Base-by-base conservation (phyloP, 768 basidiomycete species). In the Lactarius deliciosus region DNA sequence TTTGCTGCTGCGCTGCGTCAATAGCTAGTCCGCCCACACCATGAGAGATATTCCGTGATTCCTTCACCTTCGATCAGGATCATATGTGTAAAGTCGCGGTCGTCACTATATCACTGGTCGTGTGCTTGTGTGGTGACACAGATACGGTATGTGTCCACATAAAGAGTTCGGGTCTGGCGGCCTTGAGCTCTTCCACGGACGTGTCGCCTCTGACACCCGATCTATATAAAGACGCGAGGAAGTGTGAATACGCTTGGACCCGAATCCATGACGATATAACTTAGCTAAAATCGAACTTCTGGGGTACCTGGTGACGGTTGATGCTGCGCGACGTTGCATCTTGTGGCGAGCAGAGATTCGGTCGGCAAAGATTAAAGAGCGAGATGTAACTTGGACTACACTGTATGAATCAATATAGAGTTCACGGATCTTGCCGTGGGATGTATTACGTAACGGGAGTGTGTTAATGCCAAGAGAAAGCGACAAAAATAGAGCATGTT, bases 51-150 rank as follows among this genome's bases (percentile, higher is more conserved):
- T 81, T 82, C 81, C 0, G 80, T 81, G 69, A 82, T 81, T 15
- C 80, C 79, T 64, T 80, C 81, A 63, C 78, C 79, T 69, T 82
- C 80, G 57, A 81, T 82, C 80, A 80, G 79, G 55, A 81, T 77
- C 74, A 80, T 79, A 73, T 81, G 69, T 11, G 16, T 5, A 22
- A 47, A 59, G 7, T 15, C n/a, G 40, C 53, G 58, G 64, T 28
- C 30, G 8, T 40, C 40, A n/a, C 30, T n/a, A 38, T 16, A 13
- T 61, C n/a, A 28, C 18, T 20, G 22, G 30, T 41, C 6, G 25
- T 50, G 34, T 22, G 22, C 11, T 22, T 54, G 34, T 20, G 25
- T 3, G 30, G n/a, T 22, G 22, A 69, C 72, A 18, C 62, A 13
- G 11, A 38, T 38, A 38, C 70, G 71, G 63, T 75, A 70, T 55